Base-by-base conservation (phyloP, 1,284 basidiomycete species). In the Bondarzewia mesenterica region DNA sequence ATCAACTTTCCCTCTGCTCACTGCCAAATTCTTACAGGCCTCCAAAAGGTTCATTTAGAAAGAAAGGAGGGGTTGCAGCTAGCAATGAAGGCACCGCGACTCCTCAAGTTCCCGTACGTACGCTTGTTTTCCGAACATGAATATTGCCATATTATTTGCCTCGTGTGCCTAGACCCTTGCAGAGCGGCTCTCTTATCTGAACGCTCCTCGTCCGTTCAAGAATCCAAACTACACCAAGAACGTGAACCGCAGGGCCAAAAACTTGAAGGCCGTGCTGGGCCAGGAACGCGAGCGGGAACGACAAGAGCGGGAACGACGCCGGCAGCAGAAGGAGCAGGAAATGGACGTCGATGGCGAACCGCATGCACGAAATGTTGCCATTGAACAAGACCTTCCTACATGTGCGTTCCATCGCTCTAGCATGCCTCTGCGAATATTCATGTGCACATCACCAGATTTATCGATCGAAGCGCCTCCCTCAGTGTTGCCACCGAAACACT, bases 391-490 rank as follows among this genome's bases (percentile, higher is more conserved):
- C 38, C 62, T 80, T 12, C 81, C 82, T 1, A 81, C 81, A 1
- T 89, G 86, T 86, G 48, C 43, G 81, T 63, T 18, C 26, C 29
- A 14, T 23, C 7, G 10, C 47, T 22, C 16, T 35, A 44, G n/a
- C 10, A n/a, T 15, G 25, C 14, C 29, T 40, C 45, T 47, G 46
- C n/a, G n/a, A n/a, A n/a, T n/a, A n/a, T n/a, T n/a, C n/a, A 47
- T n/a, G 16, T 8, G n/a, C 36, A n/a, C 5, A 25, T 16, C 26
- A 12, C 10, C 45, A 92, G 89, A 92, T 57, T 75, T 78, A 1
- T 85, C 83, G 1, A 89, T 93, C 42, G 90, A 93, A 59, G 89
- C 90, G 7, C 88, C 90, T 1, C 90, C 89, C 0, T 90, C 85
- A 14, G 62, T 93, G 1, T 67, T 88, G 5, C 90, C 90, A 2